phyloP scores from a whole-genome alignment of 2,329 filamentous ascomycete genomes.

The Trichoderma sp. region DNA sequence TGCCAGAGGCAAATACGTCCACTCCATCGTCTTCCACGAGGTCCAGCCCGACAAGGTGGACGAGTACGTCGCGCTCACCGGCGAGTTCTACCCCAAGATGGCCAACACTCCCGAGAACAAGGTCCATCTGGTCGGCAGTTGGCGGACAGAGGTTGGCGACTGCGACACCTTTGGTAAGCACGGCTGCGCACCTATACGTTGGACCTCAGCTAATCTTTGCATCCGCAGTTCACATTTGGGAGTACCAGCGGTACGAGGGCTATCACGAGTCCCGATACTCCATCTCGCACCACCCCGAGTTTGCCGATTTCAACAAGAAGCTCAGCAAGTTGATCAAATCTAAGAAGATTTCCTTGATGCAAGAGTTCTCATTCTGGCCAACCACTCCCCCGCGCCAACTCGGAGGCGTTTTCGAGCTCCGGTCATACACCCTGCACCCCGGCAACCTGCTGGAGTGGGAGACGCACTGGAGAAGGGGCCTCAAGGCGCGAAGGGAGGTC shows the following conservation, averaged over 20 bases:
- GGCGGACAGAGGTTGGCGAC: conserved; percentile 96
- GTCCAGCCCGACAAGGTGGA: conserved; percentile 95
- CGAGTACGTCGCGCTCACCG: conserved; percentile 88
- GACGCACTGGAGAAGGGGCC: conserved; percentile 91
- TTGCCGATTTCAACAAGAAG: conserved; percentile 78
- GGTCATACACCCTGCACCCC: conserved; percentile 93
- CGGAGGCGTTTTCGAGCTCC: conserved; percentile 91
- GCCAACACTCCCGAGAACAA: conserved; percentile 84
- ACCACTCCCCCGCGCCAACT: conserved; percentile 87
- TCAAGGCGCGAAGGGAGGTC: conserved; percentile 88
- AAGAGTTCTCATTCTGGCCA: conserved; percentile 99
- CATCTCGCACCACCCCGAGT: conserved; percentile 82
- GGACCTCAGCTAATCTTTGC: neutral
- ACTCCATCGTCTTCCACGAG: conserved; percentile 95
- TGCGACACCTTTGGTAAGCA: conserved; percentile 89
- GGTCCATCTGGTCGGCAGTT: conserved; percentile 95
- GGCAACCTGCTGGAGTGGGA: conserved; percentile 98
- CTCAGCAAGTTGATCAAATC: conserved; percentile 81
- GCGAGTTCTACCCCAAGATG: conserved; percentile 89
- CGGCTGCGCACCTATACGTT: neutral
- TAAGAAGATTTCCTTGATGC: conserved; percentile 92
- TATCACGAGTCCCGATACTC: conserved; percentile 90
- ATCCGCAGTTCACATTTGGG: conserved; percentile 90
- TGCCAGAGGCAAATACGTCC: conserved; percentile 95
- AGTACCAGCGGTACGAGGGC: conserved; percentile 95